Conservation (phyloP, 192 early-diverging fungal species). For the Mortierella antarctica region DNA sequence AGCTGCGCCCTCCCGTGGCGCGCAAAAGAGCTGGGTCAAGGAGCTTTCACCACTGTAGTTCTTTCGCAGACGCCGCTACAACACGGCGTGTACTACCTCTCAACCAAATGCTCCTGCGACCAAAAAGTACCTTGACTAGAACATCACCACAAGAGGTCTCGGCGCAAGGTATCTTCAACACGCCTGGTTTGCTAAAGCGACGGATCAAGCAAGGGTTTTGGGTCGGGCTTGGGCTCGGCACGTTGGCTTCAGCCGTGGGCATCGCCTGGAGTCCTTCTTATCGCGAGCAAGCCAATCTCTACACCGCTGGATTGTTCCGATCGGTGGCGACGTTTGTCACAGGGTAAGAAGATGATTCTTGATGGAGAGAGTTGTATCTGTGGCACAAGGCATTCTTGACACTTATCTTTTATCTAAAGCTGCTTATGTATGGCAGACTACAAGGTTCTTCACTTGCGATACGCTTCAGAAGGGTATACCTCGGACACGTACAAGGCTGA, state of each 20-base stretch:
- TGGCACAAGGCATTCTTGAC: neutral
- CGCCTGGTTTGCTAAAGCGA: conserved; percentile 19
- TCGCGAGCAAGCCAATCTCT: conserved; percentile 37
- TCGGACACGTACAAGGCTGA: conserved; percentile 59
- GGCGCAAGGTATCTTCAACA: conserved; percentile 27
- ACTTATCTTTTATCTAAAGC: conserved; percentile 5
- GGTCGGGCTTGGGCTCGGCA: conserved; percentile 36
- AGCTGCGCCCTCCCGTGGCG: too few relatives aligned
- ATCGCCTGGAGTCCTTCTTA: conserved; percentile 51
- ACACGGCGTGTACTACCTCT: too few relatives aligned
- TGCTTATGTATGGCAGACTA: conserved; percentile 62
- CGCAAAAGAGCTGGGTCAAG: too few relatives aligned
- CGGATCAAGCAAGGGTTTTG: conserved; percentile 39
- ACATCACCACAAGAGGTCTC: neutral
- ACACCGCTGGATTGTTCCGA: conserved; percentile 44
- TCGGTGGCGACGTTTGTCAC: conserved; percentile 42
- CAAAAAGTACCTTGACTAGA: neutral
- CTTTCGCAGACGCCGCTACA: too few relatives aligned
- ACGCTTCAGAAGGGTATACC: conserved; percentile 53
- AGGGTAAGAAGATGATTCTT: conserved; percentile 19
- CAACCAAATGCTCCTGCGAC: neutral
- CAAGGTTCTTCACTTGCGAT: conserved; percentile 59
- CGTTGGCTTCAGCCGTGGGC: conserved; percentile 36
- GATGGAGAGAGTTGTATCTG: neutral
- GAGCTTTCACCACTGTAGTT: too few relatives aligned